Evolutionary conservation across 2,329 filamentous ascomycete species (phyloP), one percentile per base, ranked within the genome.

Genomic region (Verticillium tricorpus): DNA sequence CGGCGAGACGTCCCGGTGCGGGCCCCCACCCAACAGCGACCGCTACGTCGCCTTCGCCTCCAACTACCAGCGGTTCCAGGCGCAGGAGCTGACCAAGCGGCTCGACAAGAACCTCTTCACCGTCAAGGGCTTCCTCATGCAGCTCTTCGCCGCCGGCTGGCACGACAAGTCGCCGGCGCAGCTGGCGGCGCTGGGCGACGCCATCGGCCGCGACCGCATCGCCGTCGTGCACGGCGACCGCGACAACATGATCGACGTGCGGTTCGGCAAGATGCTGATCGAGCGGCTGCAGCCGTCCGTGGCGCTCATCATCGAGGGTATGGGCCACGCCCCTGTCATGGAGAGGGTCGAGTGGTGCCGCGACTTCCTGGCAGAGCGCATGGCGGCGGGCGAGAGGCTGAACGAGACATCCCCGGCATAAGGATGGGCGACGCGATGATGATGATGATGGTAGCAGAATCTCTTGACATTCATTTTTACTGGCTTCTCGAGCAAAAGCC

Each of bases 51-150:
- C 73, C 9, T 96, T 95, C 73, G 83, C 83, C 5, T 91, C 82
- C 59, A 95, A 94, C 71, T 92, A 87, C 62, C 90, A 95, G 77
- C 88, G 93, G 5, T 94, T 93, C 70, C 88, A 90, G 31, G 92
- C 93, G 0, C 86, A 89, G 67, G 92, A 96, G 74, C 74, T 96
- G 65, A 80, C 79, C 69, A 96, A 96, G 78, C 82, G 89, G 19
- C 76, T 80, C 17, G 82, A 90, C 62, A 76, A 81, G 1, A 77
- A 80, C 1, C 78, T 79, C 6, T 94, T 92, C 72, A 85, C 84
- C 3, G 81, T 80, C 56, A 80, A 79, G 35, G 91, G 90, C 1
- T 92, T 95, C 73, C 71, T 95, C 35, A 79, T 91, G 67, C 93
- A 97, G 77, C 83, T 91, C 2, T 79, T 92, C 58, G 93, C 92